Conservation (phyloP, 352 stramenopile genomes). For the Blastocystis hominis region DNA sequence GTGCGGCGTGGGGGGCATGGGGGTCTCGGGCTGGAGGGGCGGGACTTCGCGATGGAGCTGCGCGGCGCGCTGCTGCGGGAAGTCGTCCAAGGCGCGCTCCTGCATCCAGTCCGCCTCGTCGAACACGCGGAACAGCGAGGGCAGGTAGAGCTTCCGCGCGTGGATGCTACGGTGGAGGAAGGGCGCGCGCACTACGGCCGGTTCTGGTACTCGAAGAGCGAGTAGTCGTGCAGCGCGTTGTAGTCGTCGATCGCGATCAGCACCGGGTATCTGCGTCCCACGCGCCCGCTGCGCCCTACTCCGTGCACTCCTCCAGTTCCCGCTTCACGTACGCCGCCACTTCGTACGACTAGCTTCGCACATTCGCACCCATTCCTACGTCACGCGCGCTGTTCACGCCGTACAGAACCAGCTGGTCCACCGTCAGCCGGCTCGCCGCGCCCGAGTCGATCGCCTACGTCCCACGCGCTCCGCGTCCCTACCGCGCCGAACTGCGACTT, state of each 20-base stretch:
- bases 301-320: constrained; percentile 1
- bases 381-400: constrained; percentile 49
- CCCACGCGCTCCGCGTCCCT: not conserved
- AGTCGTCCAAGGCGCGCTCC: not conserved
- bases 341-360: not conserved
- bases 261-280: not conserved
- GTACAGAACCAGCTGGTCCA: constrained; percentile 41
- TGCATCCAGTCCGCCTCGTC: constrained; percentile 8
- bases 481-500: constrained; percentile 46
- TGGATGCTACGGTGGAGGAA: not conserved
- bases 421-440: not conserved
- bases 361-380: not conserved
- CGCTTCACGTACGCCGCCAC: constrained; percentile 1
- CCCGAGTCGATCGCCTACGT: constrained; percentile 30
- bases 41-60: not conserved
- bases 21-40: not conserved
- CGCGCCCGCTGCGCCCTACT: not conserved
- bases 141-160: constrained; percentile 19
- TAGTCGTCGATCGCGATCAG: constrained; percentile 46
- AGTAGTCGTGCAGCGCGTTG: constrained; percentile 42
- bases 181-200: not conserved
- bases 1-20: not conserved
- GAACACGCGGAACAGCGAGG: constrained; percentile 22
- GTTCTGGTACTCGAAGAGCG: constrained; percentile 17
- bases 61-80: not conserved